Conservation (phyloP, 202 grass and related monocot species). For the Schoenoplectus triqueter region DNA sequence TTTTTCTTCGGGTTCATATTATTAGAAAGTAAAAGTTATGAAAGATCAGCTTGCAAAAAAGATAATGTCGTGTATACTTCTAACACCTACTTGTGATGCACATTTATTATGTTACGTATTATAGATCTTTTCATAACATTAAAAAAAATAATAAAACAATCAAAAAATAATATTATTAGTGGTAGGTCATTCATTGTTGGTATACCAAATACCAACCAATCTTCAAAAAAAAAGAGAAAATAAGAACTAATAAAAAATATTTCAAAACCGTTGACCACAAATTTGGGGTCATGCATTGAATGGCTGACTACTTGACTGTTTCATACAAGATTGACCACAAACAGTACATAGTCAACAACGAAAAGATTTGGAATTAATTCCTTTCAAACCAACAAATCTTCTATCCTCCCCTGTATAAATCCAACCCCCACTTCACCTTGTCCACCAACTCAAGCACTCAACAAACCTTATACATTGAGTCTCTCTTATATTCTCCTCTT, state of each 20-base stretch:
- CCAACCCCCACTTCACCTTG: neutral
- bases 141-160: neutral
- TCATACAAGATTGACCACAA: neutral
- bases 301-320: neutral
- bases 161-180: neutral
- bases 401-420: too few species aligned
- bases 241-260: neutral
- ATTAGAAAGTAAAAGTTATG: neutral
- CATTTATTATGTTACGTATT: too few species aligned
- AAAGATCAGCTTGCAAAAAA: neutral
- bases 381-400: slow-evolving; percentile 2
- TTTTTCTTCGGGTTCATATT: neutral
- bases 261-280: neutral
- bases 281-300: neutral
- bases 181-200: neutral
- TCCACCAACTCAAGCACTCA: neutral
- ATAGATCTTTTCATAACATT: neutral
- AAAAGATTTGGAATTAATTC: slow-evolving; percentile 26
- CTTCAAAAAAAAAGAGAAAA: neutral
- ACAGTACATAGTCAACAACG: neutral
- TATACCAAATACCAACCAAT: neutral
- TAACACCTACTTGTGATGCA: too few species aligned
- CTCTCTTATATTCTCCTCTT: slow-evolving; percentile 8
- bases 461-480: neutral
- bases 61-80: too few species aligned